phyloP scores from a whole-genome alignment of 306 rosid species.

The Malus fusca region DNA sequence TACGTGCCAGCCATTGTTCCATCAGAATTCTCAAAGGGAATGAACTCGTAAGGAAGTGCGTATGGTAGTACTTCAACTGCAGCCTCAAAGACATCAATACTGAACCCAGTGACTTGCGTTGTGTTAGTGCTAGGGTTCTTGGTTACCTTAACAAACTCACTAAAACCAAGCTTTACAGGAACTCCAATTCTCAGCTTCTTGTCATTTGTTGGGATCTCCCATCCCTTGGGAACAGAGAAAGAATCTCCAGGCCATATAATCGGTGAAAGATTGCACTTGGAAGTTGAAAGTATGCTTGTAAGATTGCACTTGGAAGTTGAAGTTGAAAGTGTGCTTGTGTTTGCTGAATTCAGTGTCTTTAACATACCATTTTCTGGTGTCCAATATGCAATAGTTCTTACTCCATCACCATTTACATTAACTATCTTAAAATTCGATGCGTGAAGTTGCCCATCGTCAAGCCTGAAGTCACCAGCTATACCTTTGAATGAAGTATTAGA shows the following conservation, averaged over 20 bases:
- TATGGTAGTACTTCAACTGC: constrained; percentile 26
- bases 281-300: no score
- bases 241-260: constrained; percentile 41
- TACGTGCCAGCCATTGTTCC: constrained; percentile 15
- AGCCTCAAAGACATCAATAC: constrained; percentile 30
- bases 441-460: constrained; percentile 25
- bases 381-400: constrained; percentile 16
- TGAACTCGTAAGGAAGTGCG: constrained; percentile 12
- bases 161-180: constrained; percentile 17
- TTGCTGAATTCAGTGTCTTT: not conserved
- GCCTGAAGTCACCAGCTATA: constrained; percentile 32
- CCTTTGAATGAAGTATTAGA: constrained; percentile 27
- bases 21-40: constrained; percentile 17
- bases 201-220: constrained; percentile 22
- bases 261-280: not conserved
- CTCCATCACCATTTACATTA: constrained; percentile 20
- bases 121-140: constrained; percentile 4
- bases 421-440: constrained; percentile 29
- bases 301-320: not conserved
- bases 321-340: not conserved
- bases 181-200: constrained; percentile 29
- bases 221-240: constrained; percentile 20
- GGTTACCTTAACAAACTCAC: constrained; percentile 13
- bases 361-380: constrained; percentile 9
- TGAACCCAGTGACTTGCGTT: constrained; percentile 4